Evolutionary conservation across 2,329 filamentous ascomycete species (phyloP).

Genomic region (Eutypella sp.): DNA sequence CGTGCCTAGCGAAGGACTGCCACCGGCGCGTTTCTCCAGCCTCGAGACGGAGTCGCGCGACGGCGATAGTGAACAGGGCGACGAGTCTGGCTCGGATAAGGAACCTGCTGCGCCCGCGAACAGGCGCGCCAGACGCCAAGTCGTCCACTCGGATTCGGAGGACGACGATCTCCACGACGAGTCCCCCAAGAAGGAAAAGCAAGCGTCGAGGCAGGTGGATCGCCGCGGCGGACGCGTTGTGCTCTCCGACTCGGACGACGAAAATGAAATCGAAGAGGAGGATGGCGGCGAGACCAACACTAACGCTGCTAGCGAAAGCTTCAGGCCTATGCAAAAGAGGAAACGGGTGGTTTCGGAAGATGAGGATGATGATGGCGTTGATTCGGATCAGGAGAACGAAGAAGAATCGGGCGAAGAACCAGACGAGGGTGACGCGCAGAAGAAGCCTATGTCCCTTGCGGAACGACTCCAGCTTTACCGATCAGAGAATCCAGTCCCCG

Average conservation of each 20-base stretch:
- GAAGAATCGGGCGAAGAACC: conserved; percentile 5
- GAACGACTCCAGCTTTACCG: conserved; percentile 15
- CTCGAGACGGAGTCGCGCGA: conserved; percentile 16
- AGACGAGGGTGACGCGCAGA: conserved; percentile 3
- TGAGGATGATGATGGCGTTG: conserved; percentile 7
- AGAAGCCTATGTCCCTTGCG: conserved; percentile 15
- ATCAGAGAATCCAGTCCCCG: conserved; percentile 11
- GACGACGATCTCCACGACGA: conserved; percentile 4
- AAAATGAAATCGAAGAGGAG: conserved; percentile 5
- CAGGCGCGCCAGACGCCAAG: conserved; percentile 15
- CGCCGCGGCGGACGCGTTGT: conserved; percentile 13
- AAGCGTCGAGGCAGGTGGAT: conserved; percentile 8
- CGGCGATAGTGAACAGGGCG: too few relatives aligned
- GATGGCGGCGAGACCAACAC: neutral
- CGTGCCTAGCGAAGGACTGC: conserved; percentile 2
- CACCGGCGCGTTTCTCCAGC: conserved; percentile 12
- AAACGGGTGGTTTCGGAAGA: conserved; percentile 4
- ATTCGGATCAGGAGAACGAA: conserved; percentile 11
- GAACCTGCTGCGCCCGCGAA: conserved; percentile 5
- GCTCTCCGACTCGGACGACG: conserved; percentile 17
- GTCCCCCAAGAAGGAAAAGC: neutral
- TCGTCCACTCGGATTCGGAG: conserved; percentile 18
- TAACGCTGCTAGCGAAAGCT: too few relatives aligned
- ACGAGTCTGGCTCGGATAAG: conserved; percentile 9
- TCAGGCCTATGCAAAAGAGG: too few relatives aligned